Percentiles rank a stretch among this genome's conserved stretches.
phyloP scores from a whole-genome alignment of 2,329 filamentous ascomycete genomes.

The Aureobasidium uvarum region DNA sequence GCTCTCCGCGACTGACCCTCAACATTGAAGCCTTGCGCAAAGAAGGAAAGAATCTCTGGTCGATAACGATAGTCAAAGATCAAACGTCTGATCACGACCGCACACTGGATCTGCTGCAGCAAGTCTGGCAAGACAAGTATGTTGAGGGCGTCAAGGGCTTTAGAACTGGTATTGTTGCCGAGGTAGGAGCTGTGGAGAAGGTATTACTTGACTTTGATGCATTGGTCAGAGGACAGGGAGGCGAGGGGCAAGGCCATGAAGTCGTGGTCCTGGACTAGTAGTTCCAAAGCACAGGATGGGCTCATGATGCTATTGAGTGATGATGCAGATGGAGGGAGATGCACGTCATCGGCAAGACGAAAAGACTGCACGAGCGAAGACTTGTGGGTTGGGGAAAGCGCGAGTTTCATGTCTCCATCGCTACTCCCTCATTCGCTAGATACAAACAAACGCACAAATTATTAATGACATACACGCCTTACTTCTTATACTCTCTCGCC shows the following conservation, averaged over 20 bases:
- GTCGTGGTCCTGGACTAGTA: conserved; percentile 24
- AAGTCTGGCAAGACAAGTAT: conserved; percentile 26
- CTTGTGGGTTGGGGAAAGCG: not conserved
- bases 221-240: conserved; percentile 35
- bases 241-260: not conserved
- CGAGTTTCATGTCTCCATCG: not conserved
- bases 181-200: conserved; percentile 17
- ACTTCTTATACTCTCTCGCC: not conserved
- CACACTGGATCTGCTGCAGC: conserved; percentile 30
- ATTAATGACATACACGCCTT: not conserved
- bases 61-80: conserved; percentile 36
- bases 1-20: conserved; percentile 40
- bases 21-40: conserved; percentile 39
- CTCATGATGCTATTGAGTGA: not conserved
- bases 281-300: not conserved
- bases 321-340: too few species aligned
- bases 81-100: not conserved
- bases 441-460: not conserved
- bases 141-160: conserved; percentile 43
- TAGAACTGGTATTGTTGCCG: conserved; percentile 41
- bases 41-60: conserved; percentile 40
- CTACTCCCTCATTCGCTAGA: not conserved
- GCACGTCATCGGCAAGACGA: not conserved
- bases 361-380: not conserved
- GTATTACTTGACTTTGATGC: conserved; percentile 35